Conservation (phyloP, 345 rosid genomes). For the Lepidium didymum region DNA sequence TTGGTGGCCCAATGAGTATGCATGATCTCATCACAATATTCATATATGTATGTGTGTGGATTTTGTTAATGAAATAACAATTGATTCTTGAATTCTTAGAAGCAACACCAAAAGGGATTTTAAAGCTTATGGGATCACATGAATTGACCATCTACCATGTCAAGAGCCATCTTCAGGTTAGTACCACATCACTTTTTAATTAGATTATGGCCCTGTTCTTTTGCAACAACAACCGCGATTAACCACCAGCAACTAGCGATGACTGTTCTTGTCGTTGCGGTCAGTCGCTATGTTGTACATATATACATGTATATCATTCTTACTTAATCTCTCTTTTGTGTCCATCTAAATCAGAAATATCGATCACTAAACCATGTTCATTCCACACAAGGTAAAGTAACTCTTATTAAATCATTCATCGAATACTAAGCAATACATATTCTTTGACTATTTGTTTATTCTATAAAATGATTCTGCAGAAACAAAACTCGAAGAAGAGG, state of each 20-base stretch:
- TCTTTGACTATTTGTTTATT: neutral
- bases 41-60: neutral
- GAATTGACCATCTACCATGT: constrained; percentile 81
- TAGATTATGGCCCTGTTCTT: neutral
- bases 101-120: constrained; percentile 76
- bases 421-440: neutral
- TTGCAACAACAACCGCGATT: too few relatives aligned
- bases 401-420: neutral
- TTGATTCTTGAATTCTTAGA: constrained; percentile 26
- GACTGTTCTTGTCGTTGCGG: too few relatives aligned
- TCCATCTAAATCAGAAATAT: neutral
- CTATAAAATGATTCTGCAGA: neutral
- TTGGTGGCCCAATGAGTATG: constrained; percentile 70
- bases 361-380: constrained; percentile 1
- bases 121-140: constrained; percentile 67
- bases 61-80: neutral
- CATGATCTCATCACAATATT: constrained; percentile 32
- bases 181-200: neutral
- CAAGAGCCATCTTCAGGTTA: constrained; percentile 90
- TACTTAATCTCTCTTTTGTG: neutral
- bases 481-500: neutral
- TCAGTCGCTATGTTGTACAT: neutral
- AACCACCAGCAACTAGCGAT: too few relatives aligned
- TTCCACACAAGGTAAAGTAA: neutral
- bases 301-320: neutral